Base-by-base conservation (phyloP, 2,329 filamentous ascomycete genomes). In the Neoascochyta sp. region DNA sequence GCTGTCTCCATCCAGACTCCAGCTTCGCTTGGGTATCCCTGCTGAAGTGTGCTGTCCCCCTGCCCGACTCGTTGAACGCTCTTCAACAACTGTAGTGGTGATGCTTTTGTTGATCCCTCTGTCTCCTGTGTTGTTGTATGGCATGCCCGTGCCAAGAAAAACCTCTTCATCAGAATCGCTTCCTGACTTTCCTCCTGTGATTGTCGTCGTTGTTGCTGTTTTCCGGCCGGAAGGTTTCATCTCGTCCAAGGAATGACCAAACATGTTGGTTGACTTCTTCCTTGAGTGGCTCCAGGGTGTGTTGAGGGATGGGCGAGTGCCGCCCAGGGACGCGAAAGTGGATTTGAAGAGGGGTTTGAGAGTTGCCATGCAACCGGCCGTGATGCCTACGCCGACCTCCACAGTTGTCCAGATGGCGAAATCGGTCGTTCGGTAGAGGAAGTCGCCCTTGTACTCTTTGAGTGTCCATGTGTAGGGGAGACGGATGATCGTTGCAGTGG, bases 381-480 rank as follows among this genome's bases (percentile, higher is more conserved):
- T 44, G 32, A 56, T 52, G 7, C 49, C 52, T 6, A 56, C 29
- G 13, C 52, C 52, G 22, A 50, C 39, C 39, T 56, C 52, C 3
- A 53, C 43, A 4, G 46, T 49, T 16, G 45, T 53, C 52, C 52
- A 58, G 21, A 58, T 55, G 14, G 54, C 52, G 17, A 58, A 57
- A 29, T 58, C 48, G 11, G 45, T 46, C 2, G 54, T 58, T 17
- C 43, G 40, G 20, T 51, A 54, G 24, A 58, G 54, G 24, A 58
- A 58, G 22, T 58, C 52, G n/a, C 46, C 46, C 22, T 52, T 50
- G 32, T 52, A 52, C 9, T 36, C 41, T 20, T 44, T 37, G 28
- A 58, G 43, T 3, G 48, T 39, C 3, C 27, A 38, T 10, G 54
- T 51, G 29, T 57, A 58, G 4, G 54, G 51, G 7, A 52, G 40